Evolutionary conservation across 345 rosid genomes (phyloP).

Genomic region (Erucastrum elatum): DNA sequence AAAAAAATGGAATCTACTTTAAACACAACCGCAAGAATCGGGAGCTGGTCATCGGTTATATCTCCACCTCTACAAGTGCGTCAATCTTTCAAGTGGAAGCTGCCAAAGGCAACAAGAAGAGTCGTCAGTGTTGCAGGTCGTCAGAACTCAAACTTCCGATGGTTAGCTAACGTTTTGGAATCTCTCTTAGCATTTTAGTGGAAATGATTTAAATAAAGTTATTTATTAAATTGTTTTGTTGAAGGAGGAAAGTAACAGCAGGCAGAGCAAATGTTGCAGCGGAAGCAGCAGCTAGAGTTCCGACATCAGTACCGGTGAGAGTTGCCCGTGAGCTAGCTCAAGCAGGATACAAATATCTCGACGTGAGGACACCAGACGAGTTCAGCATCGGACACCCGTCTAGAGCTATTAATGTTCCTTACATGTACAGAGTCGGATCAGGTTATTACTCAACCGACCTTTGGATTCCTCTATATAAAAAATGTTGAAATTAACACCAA

Average conservation of each 20-base stretch:
- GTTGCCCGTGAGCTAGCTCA: slow-evolving; percentile 84
- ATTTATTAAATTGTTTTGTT: background rate
- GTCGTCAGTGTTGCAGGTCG: background rate
- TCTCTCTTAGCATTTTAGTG: background rate
- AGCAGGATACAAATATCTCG: slow-evolving; percentile 79
- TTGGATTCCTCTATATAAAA: background rate
- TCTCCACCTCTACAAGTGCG: slow-evolving; percentile 8
- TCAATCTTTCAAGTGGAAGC: slow-evolving; percentile 2
- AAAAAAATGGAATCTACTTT: slow-evolving; percentile 22
- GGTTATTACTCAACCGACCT: slow-evolving; percentile 41
- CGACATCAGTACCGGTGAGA: slow-evolving; percentile 84
- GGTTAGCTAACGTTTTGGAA: slow-evolving; percentile 8
- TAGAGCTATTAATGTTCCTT: slow-evolving; percentile 81
- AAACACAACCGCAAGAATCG: slow-evolving; percentile 17
- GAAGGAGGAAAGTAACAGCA: slow-evolving; percentile 29
- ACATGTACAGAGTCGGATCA: slow-evolving; percentile 78
- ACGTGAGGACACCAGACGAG: slow-evolving; percentile 81
- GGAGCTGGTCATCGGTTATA: slow-evolving; percentile 28
- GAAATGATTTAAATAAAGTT: background rate
- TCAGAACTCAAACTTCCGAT: slow-evolving; percentile 35
- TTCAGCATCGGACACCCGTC: slow-evolving; percentile 75
- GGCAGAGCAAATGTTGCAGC: slow-evolving; percentile 34
- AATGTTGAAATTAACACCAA: background rate
- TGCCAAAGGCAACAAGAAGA: slow-evolving; percentile 19
- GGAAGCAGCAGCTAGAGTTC: slow-evolving; percentile 55